Percentiles rank a stretch among this genome's conserved stretches.
phyloP scores from a whole-genome alignment of 768 basidiomycete species.

The Suillus cothurnatus region DNA sequence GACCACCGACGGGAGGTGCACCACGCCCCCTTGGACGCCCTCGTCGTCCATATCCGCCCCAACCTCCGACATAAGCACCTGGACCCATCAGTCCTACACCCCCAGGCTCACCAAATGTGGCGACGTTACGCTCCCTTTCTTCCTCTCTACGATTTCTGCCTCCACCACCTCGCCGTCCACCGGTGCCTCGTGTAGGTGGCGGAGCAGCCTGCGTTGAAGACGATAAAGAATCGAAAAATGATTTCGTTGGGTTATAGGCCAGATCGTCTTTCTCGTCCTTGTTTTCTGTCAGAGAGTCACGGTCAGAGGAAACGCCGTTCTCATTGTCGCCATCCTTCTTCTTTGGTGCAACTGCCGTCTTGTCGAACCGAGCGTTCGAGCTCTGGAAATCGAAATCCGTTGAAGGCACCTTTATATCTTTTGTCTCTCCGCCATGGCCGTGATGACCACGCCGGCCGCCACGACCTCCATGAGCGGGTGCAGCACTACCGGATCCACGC shows the following conservation, averaged over 20 bases:
- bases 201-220: slow-evolving; percentile 45
- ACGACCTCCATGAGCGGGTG: slow-evolving; percentile 35
- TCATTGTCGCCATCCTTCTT: slow-evolving; percentile 34
- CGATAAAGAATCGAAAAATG: slow-evolving; percentile 77
- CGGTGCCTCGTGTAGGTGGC: slow-evolving; percentile 38
- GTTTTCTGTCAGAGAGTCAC: slow-evolving; percentile 25
- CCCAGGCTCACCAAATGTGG: slow-evolving; percentile 86
- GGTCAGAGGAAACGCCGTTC: slow-evolving; percentile 32
- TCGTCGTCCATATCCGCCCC: slow-evolving; percentile 67
- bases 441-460: slow-evolving; percentile 39
- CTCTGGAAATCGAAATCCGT: slow-evolving; percentile 84
- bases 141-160: slow-evolving; percentile 79
- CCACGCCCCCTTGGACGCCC: slow-evolving; percentile 42
- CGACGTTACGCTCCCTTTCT: slow-evolving; percentile 81
- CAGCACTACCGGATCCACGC: slow-evolving; percentile 35
- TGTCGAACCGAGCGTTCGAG: slow-evolving; percentile 82
- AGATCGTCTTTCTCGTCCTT: slow-evolving; percentile 37
- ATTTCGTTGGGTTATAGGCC: slow-evolving; percentile 77
- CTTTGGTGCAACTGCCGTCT: slow-evolving; percentile 52
- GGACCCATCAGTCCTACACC: slow-evolving; percentile 78
- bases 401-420: slow-evolving; percentile 58
- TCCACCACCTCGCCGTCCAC: slow-evolving; percentile 45
- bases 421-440: slow-evolving; percentile 32
- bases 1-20: slow-evolving; percentile 21
- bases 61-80: slow-evolving; percentile 76